Conservation (phyloP, 768 basidiomycete species). For the Russula earlei region DNA sequence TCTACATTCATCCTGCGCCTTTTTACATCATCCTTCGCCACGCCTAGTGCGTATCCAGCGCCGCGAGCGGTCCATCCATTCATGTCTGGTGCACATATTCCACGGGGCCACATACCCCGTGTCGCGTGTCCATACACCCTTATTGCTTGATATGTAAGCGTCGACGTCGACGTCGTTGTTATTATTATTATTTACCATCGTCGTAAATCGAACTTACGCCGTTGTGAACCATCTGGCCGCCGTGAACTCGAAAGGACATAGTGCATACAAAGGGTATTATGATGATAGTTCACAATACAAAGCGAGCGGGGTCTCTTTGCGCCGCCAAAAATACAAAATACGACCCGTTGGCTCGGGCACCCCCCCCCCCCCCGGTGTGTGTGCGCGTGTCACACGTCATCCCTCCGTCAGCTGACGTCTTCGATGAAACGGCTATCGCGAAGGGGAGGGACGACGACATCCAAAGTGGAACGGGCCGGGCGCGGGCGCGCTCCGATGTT, state of each 20-base stretch:
- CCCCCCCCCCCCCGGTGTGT: too few relatives aligned
- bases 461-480: neutral
- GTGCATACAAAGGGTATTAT: neutral
- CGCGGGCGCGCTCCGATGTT: neutral
- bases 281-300: too few relatives aligned
- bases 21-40: neutral
- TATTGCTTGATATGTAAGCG: neutral
- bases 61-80: neutral
- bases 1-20: too few relatives aligned
- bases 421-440: slow-evolving; percentile 19
- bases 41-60: neutral
- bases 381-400: neutral
- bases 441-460: neutral
- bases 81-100: neutral
- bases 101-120: neutral
- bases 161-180: neutral
- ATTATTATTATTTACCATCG: neutral
- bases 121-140: neutral
- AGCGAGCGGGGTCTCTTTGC: too few relatives aligned
- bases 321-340: neutral
- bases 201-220: neutral
- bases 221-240: neutral
- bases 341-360: too few relatives aligned
- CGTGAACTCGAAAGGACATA: neutral
- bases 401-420: slow-evolving; percentile 1